Base-by-base conservation (phyloP, 495 filamentous ascomycete genomes). In the Physcia stellaris region DNA sequence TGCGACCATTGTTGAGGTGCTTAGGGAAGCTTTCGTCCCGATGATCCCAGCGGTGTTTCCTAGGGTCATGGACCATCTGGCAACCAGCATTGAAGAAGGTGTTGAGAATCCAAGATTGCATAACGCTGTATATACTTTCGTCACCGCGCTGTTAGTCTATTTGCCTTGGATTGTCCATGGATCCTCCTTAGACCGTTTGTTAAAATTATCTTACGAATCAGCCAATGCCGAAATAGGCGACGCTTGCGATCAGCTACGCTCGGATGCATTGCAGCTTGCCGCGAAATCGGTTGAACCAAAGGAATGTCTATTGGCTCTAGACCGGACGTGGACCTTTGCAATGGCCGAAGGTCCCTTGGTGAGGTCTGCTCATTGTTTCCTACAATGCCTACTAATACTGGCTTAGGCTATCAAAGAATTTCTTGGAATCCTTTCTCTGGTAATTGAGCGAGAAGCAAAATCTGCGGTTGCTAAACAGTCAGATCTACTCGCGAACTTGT, bases 91-190 rank as follows among this genome's bases (percentile, higher is more conserved):
- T 16, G 52, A 58, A 12, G 56, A 56, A 20, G 68, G 66, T 11
- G 60, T 59, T 31, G 60, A 66, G 30, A 68, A 79, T 34, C 53
- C 60, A 13, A 65, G 71, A 39, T 64, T 94, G 13, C 83, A 93
- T 48, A 83, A 88, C 52, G 83, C 88, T 4, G 72, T 73, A 0
- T 93, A 80, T 59, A 69, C 78, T 1, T 79, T 94, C 42, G 65
- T 92, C 42, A 75, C 72, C 20, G 73, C 83, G 2, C 60, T 94
- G n/a, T 67, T 86, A 15, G 73, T 83, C 33, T 71, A 84, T 43
- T 61, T 94, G 10, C 86, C 87, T 1, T 93, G 76, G 57, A 93
- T 94, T 73, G 63, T 95, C 33, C 79, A 82, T 2, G 72, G 70
- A 2, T 58, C 66, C 21, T 77, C 87, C 45, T 57, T 96, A 9